phyloP scores from a whole-genome alignment of 176 grass and related monocot species.

The Dactylis glomerata region DNA sequence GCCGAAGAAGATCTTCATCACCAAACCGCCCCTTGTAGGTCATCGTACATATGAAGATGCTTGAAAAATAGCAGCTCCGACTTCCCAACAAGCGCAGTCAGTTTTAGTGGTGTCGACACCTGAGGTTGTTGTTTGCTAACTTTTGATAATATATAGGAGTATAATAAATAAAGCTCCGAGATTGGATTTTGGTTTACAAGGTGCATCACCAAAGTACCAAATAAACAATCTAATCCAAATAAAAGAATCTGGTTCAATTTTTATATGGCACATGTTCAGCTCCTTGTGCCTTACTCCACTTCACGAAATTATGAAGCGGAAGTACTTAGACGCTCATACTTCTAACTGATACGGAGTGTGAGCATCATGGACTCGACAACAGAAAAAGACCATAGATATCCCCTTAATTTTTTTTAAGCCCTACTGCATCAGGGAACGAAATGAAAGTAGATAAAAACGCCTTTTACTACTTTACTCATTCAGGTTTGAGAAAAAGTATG shows the following conservation, averaged over 20 bases:
- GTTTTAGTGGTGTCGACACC: background rate
- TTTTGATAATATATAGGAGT: background rate
- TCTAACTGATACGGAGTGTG: background rate
- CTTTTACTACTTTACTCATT: background rate
- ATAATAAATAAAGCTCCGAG: too few species aligned
- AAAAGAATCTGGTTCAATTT: background rate
- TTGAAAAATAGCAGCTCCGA: too few species aligned
- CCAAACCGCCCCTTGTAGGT: too few species aligned
- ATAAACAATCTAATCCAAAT: background rate
- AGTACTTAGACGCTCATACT: background rate
- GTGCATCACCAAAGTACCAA: background rate
- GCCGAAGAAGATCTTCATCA: too few species aligned
- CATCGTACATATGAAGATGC: too few species aligned
- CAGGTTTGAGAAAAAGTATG: background rate
- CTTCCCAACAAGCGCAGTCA: too few species aligned
- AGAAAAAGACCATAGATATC: background rate
- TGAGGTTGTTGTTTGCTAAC: background rate
- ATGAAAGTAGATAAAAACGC: background rate
- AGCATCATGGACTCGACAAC: background rate
- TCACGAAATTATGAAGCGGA: background rate
- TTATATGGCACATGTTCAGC: background rate
- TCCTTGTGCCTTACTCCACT: background rate
- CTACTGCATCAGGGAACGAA: background rate
- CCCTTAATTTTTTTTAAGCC: background rate
- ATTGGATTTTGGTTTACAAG: background rate